A percentile compares a stretch with the other conserved stretches of the same genome.
Evolutionary conservation across 2,329 filamentous ascomycete species (phyloP).

Genomic region (Diaporthe citrichinensis): DNA sequence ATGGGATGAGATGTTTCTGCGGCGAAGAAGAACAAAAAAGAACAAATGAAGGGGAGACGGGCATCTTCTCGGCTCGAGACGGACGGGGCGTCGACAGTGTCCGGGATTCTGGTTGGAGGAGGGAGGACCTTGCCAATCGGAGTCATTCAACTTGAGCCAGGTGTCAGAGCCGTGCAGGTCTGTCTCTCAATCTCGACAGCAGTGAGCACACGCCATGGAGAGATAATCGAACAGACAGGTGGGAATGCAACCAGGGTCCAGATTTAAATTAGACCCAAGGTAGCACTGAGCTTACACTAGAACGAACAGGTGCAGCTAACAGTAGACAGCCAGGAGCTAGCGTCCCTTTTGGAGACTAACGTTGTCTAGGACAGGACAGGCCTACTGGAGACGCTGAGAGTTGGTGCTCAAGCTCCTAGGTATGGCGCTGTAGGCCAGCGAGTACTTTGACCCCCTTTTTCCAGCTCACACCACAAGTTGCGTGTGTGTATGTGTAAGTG

Average conservation of each 20-base stretch:
- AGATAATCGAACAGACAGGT: not conserved
- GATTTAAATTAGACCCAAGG: conserved; percentile 2
- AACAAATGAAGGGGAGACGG: not conserved
- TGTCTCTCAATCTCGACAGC: not conserved
- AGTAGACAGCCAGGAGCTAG: not conserved
- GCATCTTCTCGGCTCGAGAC: not conserved
- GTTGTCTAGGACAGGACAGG: not conserved
- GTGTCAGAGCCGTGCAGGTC: not conserved
- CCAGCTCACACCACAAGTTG: not conserved
- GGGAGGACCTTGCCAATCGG: not conserved
- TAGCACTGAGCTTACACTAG: not conserved
- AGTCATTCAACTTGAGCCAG: not conserved
- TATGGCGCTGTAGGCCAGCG: not conserved
- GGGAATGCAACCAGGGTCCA: conserved; percentile 15
- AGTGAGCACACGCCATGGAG: too few species aligned
- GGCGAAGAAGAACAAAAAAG: not conserved
- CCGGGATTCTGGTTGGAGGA: not conserved
- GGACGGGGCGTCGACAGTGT: not conserved
- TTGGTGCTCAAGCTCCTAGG: not conserved
- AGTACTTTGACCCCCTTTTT: not conserved
- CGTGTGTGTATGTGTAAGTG: not conserved
- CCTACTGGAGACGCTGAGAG: not conserved
- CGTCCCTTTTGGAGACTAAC: too few species aligned
- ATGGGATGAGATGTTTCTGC: not conserved
- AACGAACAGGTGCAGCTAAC: not conserved